Evolutionary conservation across 1,284 basidiomycete genomes (phyloP).

Genomic region (Fomitiporia mediterranea): DNA sequence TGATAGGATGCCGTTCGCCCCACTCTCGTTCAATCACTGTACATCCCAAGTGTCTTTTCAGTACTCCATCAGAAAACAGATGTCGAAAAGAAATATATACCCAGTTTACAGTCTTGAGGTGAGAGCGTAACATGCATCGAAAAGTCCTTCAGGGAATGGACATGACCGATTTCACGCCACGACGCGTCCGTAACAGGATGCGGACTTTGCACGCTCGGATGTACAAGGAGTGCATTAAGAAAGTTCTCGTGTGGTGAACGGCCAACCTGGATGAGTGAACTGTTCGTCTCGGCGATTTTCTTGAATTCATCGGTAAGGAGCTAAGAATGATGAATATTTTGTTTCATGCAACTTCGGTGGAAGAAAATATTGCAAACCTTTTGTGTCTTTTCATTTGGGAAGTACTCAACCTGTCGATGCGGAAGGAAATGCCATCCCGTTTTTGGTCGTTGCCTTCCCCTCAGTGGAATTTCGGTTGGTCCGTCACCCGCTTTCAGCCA

Average conservation of each 20-base stretch:
- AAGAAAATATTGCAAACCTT: constrained; percentile 15
- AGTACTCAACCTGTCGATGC: constrained; percentile 25
- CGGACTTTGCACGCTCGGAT: constrained; percentile 16
- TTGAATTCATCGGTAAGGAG: constrained; percentile 1
- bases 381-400: constrained; percentile 18
- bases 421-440: constrained; percentile 27
- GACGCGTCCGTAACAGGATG: constrained; percentile 20
- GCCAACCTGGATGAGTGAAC: constrained; percentile 19
- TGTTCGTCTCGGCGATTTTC: constrained; percentile 20
- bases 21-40: constrained; percentile 28
- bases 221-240: constrained; percentile 21
- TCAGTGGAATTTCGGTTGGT: constrained; percentile 17
- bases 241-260: constrained; percentile 24
- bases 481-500: constrained; percentile 21
- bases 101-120: constrained; percentile 26
- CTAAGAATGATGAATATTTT: not conserved
- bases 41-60: not conserved
- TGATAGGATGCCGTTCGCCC: constrained; percentile 27
- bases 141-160: constrained; percentile 25
- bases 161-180: constrained; percentile 25
- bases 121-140: constrained; percentile 26
- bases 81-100: constrained; percentile 12
- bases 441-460: constrained; percentile 22
- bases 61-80: not conserved
- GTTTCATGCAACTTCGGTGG: not conserved